phyloP scores from a whole-genome alignment of 768 basidiomycete species.

The Rhizopogon sp. region DNA sequence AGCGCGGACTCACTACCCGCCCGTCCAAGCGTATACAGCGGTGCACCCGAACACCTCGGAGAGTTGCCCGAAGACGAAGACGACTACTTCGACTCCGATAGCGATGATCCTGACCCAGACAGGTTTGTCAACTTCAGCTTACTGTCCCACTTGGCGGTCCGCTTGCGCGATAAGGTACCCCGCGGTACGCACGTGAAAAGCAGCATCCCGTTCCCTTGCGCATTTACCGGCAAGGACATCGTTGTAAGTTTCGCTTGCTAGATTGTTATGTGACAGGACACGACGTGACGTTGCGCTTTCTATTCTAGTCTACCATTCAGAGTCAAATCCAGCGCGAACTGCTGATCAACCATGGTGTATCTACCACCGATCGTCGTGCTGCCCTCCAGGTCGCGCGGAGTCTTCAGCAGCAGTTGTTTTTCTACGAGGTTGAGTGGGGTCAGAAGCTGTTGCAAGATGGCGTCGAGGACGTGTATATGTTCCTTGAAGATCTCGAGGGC shows the following conservation, averaged over 20 bases:
- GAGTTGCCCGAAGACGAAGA: constrained; percentile 20
- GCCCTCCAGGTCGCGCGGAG: constrained; percentile 87
- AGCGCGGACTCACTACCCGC: constrained; percentile 25
- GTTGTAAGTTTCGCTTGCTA: constrained; percentile 53
- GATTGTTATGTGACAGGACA: not conserved
- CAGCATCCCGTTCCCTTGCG: constrained; percentile 82
- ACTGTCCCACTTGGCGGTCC: constrained; percentile 84
- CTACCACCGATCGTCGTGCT: constrained; percentile 73
- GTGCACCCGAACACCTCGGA: constrained; percentile 12
- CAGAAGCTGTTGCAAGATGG: constrained; percentile 76
- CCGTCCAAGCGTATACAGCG: constrained; percentile 14
- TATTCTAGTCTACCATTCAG: constrained; percentile 76
- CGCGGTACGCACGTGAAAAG: constrained; percentile 87
- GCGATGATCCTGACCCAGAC: constrained; percentile 61
- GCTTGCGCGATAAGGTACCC: constrained; percentile 86
- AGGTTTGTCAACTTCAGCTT: constrained; percentile 87
- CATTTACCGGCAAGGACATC: constrained; percentile 93
- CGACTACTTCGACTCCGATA: constrained; percentile 32
- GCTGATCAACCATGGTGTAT: constrained; percentile 66
- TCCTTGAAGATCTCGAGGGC: constrained; percentile 77
- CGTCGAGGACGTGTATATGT: constrained; percentile 92
- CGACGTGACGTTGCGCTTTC: not conserved
- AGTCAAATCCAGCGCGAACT: constrained; percentile 82
- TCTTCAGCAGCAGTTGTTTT: constrained; percentile 89
- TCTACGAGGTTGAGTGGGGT: constrained; percentile 97